Evolutionary conservation across 495 filamentous ascomycete genomes (phyloP), one percentile per base, ranked within the genome.

Genomic region (Clohesyomyces aquaticus): DNA sequence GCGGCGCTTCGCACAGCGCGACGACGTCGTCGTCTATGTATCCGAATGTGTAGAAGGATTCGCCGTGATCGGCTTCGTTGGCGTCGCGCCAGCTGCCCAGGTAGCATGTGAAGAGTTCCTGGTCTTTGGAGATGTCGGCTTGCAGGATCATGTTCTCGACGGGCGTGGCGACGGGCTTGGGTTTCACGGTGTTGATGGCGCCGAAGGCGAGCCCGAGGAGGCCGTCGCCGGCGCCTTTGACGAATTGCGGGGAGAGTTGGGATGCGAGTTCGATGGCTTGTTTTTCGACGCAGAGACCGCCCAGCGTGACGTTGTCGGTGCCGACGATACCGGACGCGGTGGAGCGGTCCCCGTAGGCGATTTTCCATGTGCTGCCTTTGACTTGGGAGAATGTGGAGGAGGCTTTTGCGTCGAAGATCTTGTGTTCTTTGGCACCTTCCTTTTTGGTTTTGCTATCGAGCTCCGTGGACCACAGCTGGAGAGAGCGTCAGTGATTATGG

Each of bases 21-120:
- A 90, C 79, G 0, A 85, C 80, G 4, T 81, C 83, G 61, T 88
- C 70, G 69, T 91, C 89, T 69, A 92, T 87, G 70, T 79, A 91
- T 25, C 89, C 90, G 66, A 92, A 91, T 0, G 89, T 91, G 76
- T 89, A 91, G 78, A 91, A 92, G 1, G 85, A 86, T 53, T 81
- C 77, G 53, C 81, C 80, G 46, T 85, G 82, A 57, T 81, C 77
- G 0, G 74, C 74, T 50, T 83, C 82, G 43, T 80, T 71, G 27
- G 76, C 67, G 73, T 88, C 85, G 22, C 83, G 80, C 75, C 81
- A 83, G 55, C 81, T 86, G 61, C 87, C 87, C 43, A 92, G 81
- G 55, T 88, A 86, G 21, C 82, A 86, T 0, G 88, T 91, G 77
- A 91, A 92, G n/a, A 93, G 80, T 72, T 86, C 80, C 2, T 81